Percentiles rank a stretch among this genome's conserved stretches.
Conservation (phyloP, 192 early-diverging fungal species). For the Phlyctochytrium planicorne region DNA sequence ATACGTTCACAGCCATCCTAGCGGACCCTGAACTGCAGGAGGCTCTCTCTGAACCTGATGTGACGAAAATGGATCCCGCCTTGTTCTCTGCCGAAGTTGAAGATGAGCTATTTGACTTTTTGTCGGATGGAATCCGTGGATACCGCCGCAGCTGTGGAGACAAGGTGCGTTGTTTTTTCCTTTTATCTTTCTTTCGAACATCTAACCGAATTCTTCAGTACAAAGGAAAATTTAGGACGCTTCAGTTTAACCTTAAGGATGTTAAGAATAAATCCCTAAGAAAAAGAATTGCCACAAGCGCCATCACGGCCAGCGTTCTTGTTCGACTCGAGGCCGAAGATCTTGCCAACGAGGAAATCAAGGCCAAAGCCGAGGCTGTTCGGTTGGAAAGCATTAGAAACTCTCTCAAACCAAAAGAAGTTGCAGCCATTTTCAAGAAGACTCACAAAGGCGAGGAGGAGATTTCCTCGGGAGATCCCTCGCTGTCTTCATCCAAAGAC, state of each 20-base stretch:
- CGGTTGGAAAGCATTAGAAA: slow-evolving; percentile 55
- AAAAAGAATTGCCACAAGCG: slow-evolving; percentile 24
- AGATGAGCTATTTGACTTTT: slow-evolving; percentile 38
- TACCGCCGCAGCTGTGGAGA: slow-evolving; percentile 20
- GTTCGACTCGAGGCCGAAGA: slow-evolving; percentile 34
- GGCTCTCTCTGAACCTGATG: background rate
- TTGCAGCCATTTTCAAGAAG: slow-evolving; percentile 37
- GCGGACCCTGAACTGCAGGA: slow-evolving; percentile 4
- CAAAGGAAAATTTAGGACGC: slow-evolving; percentile 40
- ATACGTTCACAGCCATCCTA: slow-evolving; percentile 26
- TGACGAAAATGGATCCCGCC: slow-evolving; percentile 25
- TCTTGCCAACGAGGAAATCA: slow-evolving; percentile 62
- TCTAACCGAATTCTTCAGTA: slow-evolving; percentile 26
- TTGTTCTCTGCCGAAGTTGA: slow-evolving; percentile 35
- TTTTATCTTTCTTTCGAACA: background rate
- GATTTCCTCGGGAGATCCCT: slow-evolving; percentile 3
- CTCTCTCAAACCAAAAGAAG: slow-evolving; percentile 52
- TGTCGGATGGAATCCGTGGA: slow-evolving; percentile 20
- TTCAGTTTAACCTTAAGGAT: slow-evolving; percentile 55
- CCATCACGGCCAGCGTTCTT: slow-evolving; percentile 22
- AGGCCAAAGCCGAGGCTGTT: slow-evolving; percentile 54
- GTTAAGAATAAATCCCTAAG: slow-evolving; percentile 32
- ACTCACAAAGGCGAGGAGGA: slow-evolving; percentile 46
- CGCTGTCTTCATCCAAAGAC: background rate
- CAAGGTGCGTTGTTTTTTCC: slow-evolving; percentile 2